Evolutionary conservation across 2,329 filamentous ascomycete species (phyloP).

Genomic region (Fusarium sp.): DNA sequence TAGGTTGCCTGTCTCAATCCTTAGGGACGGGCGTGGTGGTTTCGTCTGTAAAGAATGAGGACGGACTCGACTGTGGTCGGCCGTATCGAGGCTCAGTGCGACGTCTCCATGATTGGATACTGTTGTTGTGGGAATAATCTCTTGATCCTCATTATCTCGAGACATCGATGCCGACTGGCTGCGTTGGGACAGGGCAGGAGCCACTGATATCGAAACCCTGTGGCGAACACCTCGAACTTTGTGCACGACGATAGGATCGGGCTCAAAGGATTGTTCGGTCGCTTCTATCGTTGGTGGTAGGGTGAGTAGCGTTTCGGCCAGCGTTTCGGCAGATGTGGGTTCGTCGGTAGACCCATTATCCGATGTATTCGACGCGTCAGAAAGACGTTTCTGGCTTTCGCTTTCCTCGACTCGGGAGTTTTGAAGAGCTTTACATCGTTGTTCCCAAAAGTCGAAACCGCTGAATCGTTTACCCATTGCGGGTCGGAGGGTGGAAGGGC

Average conservation of each 20-base stretch:
- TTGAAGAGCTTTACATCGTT: constrained; percentile 9
- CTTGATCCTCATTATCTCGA: constrained; percentile 8
- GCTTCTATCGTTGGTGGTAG: not conserved
- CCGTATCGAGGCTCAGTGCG: not conserved
- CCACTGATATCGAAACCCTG: constrained; percentile 18
- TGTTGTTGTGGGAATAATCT: constrained; percentile 1
- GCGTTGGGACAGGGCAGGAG: constrained; percentile 13
- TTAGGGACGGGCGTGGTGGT: constrained; percentile 6
- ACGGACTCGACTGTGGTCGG: not conserved
- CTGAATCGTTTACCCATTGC: constrained; percentile 24
- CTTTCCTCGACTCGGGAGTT: not conserved
- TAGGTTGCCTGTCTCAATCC: constrained; percentile 20
- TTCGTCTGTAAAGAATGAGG: not conserved
- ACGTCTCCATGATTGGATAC: not conserved
- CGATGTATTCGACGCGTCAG: constrained; percentile 3
- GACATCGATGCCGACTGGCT: constrained; percentile 21
- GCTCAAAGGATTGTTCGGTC: not conserved
- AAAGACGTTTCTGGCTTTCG: constrained; percentile 10
- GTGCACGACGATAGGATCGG: constrained; percentile 5
- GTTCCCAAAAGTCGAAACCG: constrained; percentile 32
- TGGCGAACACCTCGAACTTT: constrained; percentile 14
- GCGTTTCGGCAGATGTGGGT: not conserved
- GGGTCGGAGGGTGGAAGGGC: no score
- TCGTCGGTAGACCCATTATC: not conserved
- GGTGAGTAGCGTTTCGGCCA: not conserved